Evolutionary conservation across 2,329 filamentous ascomycete species (phyloP).

Genomic region (Apiospora rasikravindrae): DNA sequence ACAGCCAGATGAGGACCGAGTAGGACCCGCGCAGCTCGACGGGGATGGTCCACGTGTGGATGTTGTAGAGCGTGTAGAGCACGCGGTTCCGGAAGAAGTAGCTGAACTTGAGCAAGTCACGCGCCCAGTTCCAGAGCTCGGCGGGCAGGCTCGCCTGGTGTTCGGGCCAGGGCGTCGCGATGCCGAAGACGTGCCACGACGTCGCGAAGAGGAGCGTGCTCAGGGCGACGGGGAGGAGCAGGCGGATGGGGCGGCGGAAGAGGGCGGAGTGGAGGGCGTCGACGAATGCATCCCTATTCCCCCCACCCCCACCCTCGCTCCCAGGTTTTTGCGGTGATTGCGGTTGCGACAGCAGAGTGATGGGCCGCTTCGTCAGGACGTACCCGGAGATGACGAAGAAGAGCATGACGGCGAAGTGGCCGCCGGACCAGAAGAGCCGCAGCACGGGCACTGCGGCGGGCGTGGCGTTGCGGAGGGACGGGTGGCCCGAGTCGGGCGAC

Average conservation of each 20-base stretch:
- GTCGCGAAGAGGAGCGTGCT: constrained; percentile 10
- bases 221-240: not conserved
- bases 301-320: no score
- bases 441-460: constrained; percentile 7
- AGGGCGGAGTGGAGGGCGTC: constrained; percentile 10
- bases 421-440: constrained; percentile 16
- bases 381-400: constrained; percentile 19
- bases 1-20: constrained; percentile 24
- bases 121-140: constrained; percentile 4
- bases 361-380: not conserved
- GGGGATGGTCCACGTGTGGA: constrained; percentile 26
- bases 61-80: constrained; percentile 23
- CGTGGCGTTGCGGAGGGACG: constrained; percentile 3
- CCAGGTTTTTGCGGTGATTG: not conserved
- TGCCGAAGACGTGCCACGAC: not conserved
- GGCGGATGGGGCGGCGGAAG: not conserved
- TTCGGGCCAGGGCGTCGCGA: constrained; percentile 12
- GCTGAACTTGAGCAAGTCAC: constrained; percentile 20
- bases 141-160: not conserved
- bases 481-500: not conserved
- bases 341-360: not conserved
- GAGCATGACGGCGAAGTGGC: constrained; percentile 20
- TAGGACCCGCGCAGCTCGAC: constrained; percentile 25
- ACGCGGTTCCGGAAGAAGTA: constrained; percentile 23
- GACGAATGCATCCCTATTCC: no score